These are phyloP conservation scores for Alternaria dauci DNA, from an alignment of 2,329 filamentous ascomycete species.

Conservation along the genomic window DNA sequence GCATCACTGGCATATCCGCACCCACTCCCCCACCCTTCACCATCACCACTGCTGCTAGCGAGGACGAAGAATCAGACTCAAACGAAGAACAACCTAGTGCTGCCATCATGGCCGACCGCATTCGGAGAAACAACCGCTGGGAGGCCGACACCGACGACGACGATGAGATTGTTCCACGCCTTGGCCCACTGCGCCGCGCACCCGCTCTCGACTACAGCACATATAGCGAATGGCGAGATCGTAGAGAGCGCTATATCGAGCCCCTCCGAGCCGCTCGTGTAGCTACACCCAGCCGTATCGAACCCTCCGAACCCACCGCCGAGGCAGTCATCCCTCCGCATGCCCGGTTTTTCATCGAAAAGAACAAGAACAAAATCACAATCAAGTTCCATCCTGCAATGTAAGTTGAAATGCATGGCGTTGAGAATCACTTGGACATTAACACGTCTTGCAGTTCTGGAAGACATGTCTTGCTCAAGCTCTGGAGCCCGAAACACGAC, in stretches of 20 bases:
- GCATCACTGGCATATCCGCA: slow-evolving; percentile 41
- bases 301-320: slow-evolving; percentile 34
- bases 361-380: slow-evolving; percentile 82
- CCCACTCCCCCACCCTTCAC: slow-evolving; percentile 53
- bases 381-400: slow-evolving; percentile 85
- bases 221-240: slow-evolving; percentile 39
- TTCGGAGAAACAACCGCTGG: slow-evolving; percentile 50
- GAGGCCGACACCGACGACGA: slow-evolving; percentile 48
- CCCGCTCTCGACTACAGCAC: slow-evolving; percentile 34
- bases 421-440: not conserved
- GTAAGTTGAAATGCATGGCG: slow-evolving; percentile 47
- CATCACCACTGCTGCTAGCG: slow-evolving; percentile 48
- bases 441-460: slow-evolving; percentile 63
- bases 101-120: slow-evolving; percentile 51
- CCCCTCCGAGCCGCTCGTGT: slow-evolving; percentile 44
- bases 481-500: slow-evolving; percentile 81
- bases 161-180: slow-evolving; percentile 39
- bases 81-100: slow-evolving; percentile 51
- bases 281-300: slow-evolving; percentile 47
- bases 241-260: slow-evolving; percentile 34
- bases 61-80: slow-evolving; percentile 43
- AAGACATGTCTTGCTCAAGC: slow-evolving; percentile 84
- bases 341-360: slow-evolving; percentile 83
- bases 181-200: slow-evolving; percentile 34
- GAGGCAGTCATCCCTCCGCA: slow-evolving; percentile 70